Percentiles rank a stretch among this genome's conserved stretches.
Evolutionary conservation across 2,329 filamentous ascomycete species (phyloP).

Genomic region (Fusarium vanettenii): DNA sequence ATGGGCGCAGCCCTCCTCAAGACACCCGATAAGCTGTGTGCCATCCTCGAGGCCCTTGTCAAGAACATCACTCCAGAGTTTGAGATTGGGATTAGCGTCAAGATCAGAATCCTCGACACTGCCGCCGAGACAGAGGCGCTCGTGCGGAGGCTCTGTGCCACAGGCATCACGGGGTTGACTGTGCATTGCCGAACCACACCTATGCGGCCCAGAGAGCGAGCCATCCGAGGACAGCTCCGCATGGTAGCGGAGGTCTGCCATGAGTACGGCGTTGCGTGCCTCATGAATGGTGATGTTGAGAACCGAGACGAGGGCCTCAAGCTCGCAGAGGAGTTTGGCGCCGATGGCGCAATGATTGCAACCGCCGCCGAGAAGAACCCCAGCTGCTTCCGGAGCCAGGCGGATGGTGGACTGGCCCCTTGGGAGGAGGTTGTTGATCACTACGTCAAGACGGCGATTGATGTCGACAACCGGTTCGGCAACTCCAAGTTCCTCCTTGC

Average conservation of each 20-base stretch:
- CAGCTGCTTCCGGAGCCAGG: slow-evolving; percentile 80
- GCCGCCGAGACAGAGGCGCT: slow-evolving; percentile 80
- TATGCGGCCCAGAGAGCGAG: slow-evolving; percentile 91
- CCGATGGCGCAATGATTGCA: slow-evolving; percentile 97
- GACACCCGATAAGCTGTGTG: slow-evolving; percentile 84
- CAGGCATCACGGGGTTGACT: slow-evolving; percentile 91
- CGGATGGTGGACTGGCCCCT: slow-evolving; percentile 75
- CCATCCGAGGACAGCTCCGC: slow-evolving; percentile 84
- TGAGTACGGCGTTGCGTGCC: slow-evolving; percentile 86
- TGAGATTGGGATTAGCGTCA: slow-evolving; percentile 94
- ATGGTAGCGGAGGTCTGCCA: slow-evolving; percentile 87
- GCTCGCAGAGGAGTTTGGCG: slow-evolving; percentile 82
- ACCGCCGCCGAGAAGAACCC: slow-evolving; percentile 92
- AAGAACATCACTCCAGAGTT: slow-evolving; percentile 79
- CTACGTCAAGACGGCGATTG: slow-evolving; percentile 79
- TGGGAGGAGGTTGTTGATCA: slow-evolving; percentile 84
- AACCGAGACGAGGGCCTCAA: slow-evolving; percentile 76
- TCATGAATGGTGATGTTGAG: slow-evolving; percentile 95
- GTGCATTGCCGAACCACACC: slow-evolving; percentile 96
- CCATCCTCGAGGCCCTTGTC: slow-evolving; percentile 87
- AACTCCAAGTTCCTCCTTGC: slow-evolving; percentile 94
- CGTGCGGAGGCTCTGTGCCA: slow-evolving; percentile 81
- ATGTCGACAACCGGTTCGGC: slow-evolving; percentile 85
- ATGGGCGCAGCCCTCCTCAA: slow-evolving; percentile 94
- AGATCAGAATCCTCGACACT: slow-evolving; percentile 89